A percentile compares a stretch with the other conserved stretches of the same genome.
Conservation (phyloP, 2,329 filamentous ascomycete species). For the Coniochaeta sp. region DNA sequence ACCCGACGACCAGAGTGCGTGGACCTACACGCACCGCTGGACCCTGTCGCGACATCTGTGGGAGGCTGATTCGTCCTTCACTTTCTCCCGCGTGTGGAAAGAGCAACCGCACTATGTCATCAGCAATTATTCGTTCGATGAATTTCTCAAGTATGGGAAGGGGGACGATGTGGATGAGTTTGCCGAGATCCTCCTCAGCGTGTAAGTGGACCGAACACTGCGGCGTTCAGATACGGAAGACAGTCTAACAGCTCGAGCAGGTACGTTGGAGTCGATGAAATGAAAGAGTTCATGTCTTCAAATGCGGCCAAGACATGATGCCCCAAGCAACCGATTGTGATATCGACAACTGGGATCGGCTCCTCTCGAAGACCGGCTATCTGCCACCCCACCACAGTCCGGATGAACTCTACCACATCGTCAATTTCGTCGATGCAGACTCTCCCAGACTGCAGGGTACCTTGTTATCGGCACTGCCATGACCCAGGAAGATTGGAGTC, state of each 20-base stretch:
- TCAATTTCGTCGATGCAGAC: conserved; percentile 35
- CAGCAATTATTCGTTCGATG: conserved; percentile 18
- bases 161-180: conserved; percentile 23
- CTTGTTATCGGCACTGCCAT: conserved; percentile 32
- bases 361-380: no score
- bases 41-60: conserved; percentile 22
- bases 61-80: conserved; percentile 20
- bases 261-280: conserved; percentile 19
- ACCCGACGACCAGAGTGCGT: conserved; percentile 10
- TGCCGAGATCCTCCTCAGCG: conserved; percentile 17
- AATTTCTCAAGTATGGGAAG: conserved; percentile 19
- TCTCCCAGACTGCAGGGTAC: conserved; percentile 25
- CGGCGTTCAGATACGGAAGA: neutral
- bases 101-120: conserved; percentile 19
- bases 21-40: conserved; percentile 22
- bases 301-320: neutral
- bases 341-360: no score
- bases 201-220: conserved; percentile 9
- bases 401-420: conserved; percentile 31
- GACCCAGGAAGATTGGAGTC: conserved; percentile 36
- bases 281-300: conserved; percentile 14
- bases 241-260: conserved; percentile 11
- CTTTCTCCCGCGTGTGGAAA: conserved; percentile 21
- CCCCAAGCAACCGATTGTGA: neutral
- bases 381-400: neutral